Percentiles rank a stretch among this genome's conserved stretches.
phyloP scores from a whole-genome alignment of 352 stramenopile genomes.

The Phytophthora podocarpi region DNA sequence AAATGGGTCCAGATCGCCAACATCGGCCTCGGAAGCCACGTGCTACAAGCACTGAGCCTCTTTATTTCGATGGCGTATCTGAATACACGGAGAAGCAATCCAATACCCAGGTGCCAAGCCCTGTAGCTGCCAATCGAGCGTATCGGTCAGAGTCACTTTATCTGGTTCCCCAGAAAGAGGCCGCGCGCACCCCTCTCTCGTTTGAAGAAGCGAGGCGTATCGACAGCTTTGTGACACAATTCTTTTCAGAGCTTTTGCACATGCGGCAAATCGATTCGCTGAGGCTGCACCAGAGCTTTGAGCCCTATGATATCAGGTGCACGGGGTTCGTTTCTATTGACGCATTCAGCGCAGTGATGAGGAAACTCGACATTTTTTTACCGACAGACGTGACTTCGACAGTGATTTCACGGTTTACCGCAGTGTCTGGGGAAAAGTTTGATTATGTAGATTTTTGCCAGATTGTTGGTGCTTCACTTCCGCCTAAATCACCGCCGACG shows the following conservation, averaged over 20 bases:
- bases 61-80: constrained; percentile 13
- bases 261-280: constrained; percentile 39
- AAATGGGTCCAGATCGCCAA: constrained; percentile 41
- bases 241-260: constrained; percentile 57
- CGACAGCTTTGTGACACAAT: constrained; percentile 48
- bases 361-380: constrained; percentile 64
- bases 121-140: constrained; percentile 7
- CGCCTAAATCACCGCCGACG: constrained; percentile 2
- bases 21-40: constrained; percentile 32
- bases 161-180: not conserved
- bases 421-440: constrained; percentile 53
- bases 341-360: constrained; percentile 64
- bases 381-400: constrained; percentile 45
- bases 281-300: constrained; percentile 46
- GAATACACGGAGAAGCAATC: constrained; percentile 19
- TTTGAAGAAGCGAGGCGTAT: constrained; percentile 51
- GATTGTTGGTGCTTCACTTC: constrained; percentile 17
- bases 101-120: constrained; percentile 19
- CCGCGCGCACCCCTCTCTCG: constrained; percentile 13
- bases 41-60: constrained; percentile 9
- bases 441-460: constrained; percentile 82
- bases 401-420: constrained; percentile 55
- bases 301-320: constrained; percentile 62
- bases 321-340: constrained; percentile 70
- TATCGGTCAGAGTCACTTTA: constrained; percentile 9